Evolutionary conservation across 352 stramenopile species (phyloP).

Genomic region (Globisporangium alternatum): DNA sequence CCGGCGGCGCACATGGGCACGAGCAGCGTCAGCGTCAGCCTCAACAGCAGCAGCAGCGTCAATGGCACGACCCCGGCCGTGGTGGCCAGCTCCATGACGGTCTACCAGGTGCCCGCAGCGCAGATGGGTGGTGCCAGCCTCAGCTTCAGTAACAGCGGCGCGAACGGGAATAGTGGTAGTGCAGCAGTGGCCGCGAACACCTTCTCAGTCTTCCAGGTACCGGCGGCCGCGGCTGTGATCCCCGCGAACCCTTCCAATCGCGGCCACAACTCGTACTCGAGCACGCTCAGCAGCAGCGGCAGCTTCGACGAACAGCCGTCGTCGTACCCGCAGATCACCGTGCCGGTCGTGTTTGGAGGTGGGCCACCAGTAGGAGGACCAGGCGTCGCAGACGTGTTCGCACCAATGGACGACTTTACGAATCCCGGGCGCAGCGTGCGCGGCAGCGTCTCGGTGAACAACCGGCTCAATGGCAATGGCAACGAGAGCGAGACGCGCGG

Average conservation of each 20-base stretch:
- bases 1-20: neutral
- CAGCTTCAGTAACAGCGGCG: neutral
- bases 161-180: neutral
- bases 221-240: conserved; percentile 19
- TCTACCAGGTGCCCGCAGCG: conserved; percentile 7
- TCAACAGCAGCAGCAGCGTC: neutral
- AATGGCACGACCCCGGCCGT: neutral
- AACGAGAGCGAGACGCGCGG: conserved; percentile 26
- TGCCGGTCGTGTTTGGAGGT: conserved; percentile 4
- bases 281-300: conserved; percentile 15
- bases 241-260: conserved; percentile 3
- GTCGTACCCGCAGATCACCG: neutral
- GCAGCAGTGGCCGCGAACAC: conserved; percentile 20
- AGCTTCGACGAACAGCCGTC: conserved; percentile 10
- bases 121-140: neutral
- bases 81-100: conserved; percentile 1
- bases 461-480: neutral
- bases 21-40: neutral
- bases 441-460: conserved; percentile 21
- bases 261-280: conserved; percentile 8
- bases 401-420: conserved; percentile 13
- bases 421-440: conserved; percentile 26
- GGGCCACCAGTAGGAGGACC: neutral
- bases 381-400: conserved; percentile 1
- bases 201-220: conserved; percentile 75